Conservation (phyloP, 176 grass and related monocot species). For the Oryza rufipogon region DNA sequence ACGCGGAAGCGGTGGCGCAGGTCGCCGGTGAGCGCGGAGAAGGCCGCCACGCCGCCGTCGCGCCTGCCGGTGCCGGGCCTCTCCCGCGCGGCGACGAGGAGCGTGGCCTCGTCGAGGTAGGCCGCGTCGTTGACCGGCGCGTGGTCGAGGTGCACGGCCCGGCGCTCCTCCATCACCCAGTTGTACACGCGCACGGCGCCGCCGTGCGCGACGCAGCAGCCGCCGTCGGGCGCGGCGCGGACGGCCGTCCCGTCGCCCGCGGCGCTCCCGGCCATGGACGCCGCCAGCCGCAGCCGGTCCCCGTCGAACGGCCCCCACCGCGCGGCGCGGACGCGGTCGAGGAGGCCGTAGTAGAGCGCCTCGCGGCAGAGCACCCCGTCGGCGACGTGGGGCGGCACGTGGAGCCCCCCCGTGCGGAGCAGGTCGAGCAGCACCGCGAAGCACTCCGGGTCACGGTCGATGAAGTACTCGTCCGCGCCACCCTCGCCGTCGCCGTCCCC, state of each 20-base stretch:
- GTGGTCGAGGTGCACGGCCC: slow-evolving; percentile 55
- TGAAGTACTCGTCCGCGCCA: slow-evolving; percentile 64
- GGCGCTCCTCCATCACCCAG: slow-evolving; percentile 76
- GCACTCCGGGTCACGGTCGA: slow-evolving; percentile 87
- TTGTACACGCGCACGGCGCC: slow-evolving; percentile 72
- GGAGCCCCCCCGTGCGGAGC: slow-evolving; percentile 77
- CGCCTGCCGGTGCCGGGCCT: slow-evolving; percentile 38
- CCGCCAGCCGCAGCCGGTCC: slow-evolving; percentile 44
- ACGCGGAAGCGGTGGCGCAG: slow-evolving; percentile 65
- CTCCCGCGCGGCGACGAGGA: slow-evolving; percentile 81
- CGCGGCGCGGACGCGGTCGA: slow-evolving; percentile 73
- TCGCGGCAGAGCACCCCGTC: slow-evolving; percentile 65
- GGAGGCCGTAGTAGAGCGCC: slow-evolving; percentile 88
- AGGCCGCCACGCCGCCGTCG: slow-evolving; percentile 59
- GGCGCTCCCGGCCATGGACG: slow-evolving; percentile 54
- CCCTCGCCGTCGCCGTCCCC: neutral
- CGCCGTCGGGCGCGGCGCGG: slow-evolving; percentile 73
- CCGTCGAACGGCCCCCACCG: slow-evolving; percentile 60
- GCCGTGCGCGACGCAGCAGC: slow-evolving; percentile 83
- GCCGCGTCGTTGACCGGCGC: slow-evolving; percentile 80
- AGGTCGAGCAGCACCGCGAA: slow-evolving; percentile 87
- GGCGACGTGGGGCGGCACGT: slow-evolving; percentile 55
- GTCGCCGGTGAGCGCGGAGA: slow-evolving; percentile 60
- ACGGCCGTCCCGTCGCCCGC: slow-evolving; percentile 71
- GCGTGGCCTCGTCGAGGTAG: slow-evolving; percentile 64